Evolutionary conservation across 345 rosid species (phyloP).

Genomic region (Chamaenerion angustifolium): DNA sequence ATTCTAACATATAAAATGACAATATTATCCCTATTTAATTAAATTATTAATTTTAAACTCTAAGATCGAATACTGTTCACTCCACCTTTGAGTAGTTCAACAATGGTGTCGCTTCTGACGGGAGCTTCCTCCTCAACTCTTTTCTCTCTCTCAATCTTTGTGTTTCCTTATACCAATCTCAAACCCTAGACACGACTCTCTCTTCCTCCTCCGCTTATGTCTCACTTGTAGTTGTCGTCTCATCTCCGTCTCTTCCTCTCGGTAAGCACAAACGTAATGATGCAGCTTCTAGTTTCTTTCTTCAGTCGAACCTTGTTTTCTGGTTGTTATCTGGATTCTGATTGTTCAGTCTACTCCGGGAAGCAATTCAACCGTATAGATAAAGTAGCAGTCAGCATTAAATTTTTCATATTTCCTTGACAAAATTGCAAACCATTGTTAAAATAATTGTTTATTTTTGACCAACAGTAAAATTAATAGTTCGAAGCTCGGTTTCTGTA

Average conservation of each 20-base stretch:
- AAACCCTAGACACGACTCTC: slow-evolving; percentile 1
- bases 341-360: slow-evolving; percentile 51
- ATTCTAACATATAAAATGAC: no score
- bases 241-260: not conserved
- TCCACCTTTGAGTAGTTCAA: not conserved
- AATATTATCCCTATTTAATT: no score
- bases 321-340: no score
- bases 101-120: slow-evolving; percentile 4
- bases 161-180: slow-evolving; percentile 2
- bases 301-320: no score
- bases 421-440: no score
- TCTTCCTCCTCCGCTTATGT: slow-evolving; percentile 1
- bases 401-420: no score
- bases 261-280: not conserved
- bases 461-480: no score
- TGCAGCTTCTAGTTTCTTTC: not conserved
- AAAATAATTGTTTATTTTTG: no score
- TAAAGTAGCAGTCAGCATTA: no score
- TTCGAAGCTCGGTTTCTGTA: not conserved
- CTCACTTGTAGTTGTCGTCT: not conserved
- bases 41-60: no score
- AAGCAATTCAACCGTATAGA: slow-evolving; percentile 83
- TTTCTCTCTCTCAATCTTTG: not conserved
- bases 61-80: no score
- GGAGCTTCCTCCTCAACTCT: slow-evolving; percentile 5